Evolutionary conservation across 768 basidiomycete genomes (phyloP), one percentile per base, ranked within the genome.

Genomic region (Termitomyces sp.): DNA sequence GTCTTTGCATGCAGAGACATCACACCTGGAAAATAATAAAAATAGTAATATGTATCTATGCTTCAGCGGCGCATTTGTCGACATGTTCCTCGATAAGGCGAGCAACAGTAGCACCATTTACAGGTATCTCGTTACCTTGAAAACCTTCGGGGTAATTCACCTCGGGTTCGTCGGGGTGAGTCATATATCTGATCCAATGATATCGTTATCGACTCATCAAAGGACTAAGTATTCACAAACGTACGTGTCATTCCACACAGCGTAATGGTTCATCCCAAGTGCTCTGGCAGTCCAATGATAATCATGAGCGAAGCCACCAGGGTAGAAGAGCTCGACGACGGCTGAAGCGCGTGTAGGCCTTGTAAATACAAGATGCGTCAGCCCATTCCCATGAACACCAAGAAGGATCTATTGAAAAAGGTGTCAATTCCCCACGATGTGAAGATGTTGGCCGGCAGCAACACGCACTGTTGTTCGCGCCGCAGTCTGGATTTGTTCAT

Each of bases 361-460:
- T 90, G 94, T 92, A 74, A 88, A 84, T 42, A 94, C 79, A n/a
- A 94, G 77, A 64, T 92, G 90, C 9, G 90, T 88, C 0, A 94
- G 77, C 7, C 91, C 90, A 62, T 91, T 92, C 5, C 90, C 89
- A 59, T 89, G 88, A 0, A 89, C 81, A 30, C 88, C 88, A 9
- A 90, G 71, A 63, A 90, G 67, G 56, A 89, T 77, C 87, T 89
- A 57, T 4, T 59, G 21, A 23, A 48, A 59, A 55, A 28, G 1
- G 54, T 50, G 27, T 28, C 3, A 47, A 17, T 6, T 2, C 30
- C 30, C 41, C 25, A 44, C 34, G 54, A 32, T 28, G 19, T 27
- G n/a, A 32, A 41, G 30, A 19, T 37, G 0, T 25, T 35, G 42
- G 40, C 37, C 52, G 35, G 14, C 3, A 30, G 0, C 19, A 9